Percentiles rank a stretch among this genome's conserved stretches.
Conservation (phyloP, 2,329 filamentous ascomycete species). For the Zymoseptoria tritici region DNA sequence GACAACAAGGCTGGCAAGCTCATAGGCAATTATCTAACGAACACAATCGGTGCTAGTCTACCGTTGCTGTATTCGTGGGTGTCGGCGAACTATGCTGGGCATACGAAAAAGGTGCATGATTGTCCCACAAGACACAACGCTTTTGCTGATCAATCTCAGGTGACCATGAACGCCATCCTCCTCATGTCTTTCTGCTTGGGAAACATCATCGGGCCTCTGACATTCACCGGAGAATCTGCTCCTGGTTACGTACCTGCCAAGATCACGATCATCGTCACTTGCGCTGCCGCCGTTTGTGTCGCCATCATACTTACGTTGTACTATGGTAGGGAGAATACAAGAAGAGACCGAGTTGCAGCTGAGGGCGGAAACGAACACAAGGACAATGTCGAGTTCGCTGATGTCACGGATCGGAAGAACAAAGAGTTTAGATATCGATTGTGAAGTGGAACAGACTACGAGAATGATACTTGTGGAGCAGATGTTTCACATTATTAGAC, state of each 20-base stretch:
- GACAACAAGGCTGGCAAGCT: constrained; percentile 40
- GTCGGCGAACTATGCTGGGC: constrained; percentile 53
- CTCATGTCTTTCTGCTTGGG: constrained; percentile 30
- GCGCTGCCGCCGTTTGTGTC: constrained; percentile 29
- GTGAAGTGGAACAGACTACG: neutral
- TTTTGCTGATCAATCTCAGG: neutral
- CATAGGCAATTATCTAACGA: constrained; percentile 35
- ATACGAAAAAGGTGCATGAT: constrained; percentile 49
- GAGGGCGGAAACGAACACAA: constrained; percentile 2
- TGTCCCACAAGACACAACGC: neutral
- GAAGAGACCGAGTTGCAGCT: constrained; percentile 19
- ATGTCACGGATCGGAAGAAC: constrained; percentile 27
- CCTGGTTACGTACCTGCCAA: constrained; percentile 38
- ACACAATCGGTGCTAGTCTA: constrained; percentile 32
- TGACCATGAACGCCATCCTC: constrained; percentile 51
- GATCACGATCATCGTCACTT: constrained; percentile 34
- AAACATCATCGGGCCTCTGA: constrained; percentile 37
- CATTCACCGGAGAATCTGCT: constrained; percentile 31
- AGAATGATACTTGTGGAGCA: neutral
- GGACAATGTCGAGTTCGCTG: constrained; percentile 21
- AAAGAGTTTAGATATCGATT: constrained; percentile 19
- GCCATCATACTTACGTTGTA: constrained; percentile 44
- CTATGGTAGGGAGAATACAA: constrained; percentile 42
- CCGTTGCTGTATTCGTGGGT: constrained; percentile 33
- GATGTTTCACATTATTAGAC: neutral